Base-by-base conservation (phyloP, 1,139 yeast species). In the Casaregolazyma suthepensis region DNA sequence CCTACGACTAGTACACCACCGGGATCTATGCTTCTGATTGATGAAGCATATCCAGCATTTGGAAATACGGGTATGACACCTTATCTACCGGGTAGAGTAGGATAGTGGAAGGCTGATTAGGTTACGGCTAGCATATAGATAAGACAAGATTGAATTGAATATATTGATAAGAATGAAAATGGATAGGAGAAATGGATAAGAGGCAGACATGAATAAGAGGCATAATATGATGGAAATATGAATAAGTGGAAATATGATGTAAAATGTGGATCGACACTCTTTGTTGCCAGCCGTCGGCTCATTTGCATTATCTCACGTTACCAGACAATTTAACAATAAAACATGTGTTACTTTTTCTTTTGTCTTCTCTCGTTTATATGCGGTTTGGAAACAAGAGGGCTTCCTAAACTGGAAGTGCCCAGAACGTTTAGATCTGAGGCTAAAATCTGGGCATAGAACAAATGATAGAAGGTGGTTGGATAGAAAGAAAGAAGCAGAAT, bases 11-110 rank as follows among this genome's bases (percentile, higher is more conserved):
- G 59, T 45, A 66, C 70, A 1, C 70, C 70, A 4, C 70, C 69
- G 2, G 66, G 68, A 3, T 60, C 66, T 5, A 57, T 62, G 15
- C 57, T 61, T 43, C 47, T 59, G 15, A 53, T 57, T 17, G 69
- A 66, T 18, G 58, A 60, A 43, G 35, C 45, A 23, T 47, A 22
- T 38, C 53, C 56, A 6, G 59, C 57, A 9, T 46, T 57, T 37
- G 64, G 56, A 38, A 58, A 58, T 10, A 66, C 70, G 2, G 70
- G 69, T 26, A 60, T 66, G 67, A 66, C 70, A 5, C 70, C 70
- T 0, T 66, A 60, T 46, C 44, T 65, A 48, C 63, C 65, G 5
- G 40, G 48, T 1, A 46, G 47, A 23, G 20, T 29, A 15, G 47
- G 23, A 15, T 42, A 42, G 22, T 40, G 4, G 3, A 40, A 5